Conservation (phyloP, 495 filamentous ascomycete species). For the Aspergillus biplanus region DNA sequence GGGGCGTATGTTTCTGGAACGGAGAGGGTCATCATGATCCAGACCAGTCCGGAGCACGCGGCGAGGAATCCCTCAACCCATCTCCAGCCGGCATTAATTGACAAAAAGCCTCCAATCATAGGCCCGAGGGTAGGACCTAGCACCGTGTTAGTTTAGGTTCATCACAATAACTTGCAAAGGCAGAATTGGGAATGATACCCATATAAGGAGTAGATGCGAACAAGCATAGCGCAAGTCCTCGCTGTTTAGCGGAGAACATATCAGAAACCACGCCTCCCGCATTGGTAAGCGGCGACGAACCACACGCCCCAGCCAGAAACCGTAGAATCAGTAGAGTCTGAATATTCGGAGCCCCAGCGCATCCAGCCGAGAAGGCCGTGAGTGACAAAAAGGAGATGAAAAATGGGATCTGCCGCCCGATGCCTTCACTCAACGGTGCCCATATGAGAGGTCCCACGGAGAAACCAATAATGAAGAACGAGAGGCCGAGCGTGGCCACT, state of each 20-base stretch:
- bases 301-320: conserved; percentile 69
- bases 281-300: conserved; percentile 64
- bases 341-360: conserved; percentile 59
- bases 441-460: conserved; percentile 62
- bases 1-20: conserved; percentile 71
- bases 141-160: conserved; percentile 22
- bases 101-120: conserved; percentile 55
- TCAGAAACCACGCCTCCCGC: conserved; percentile 65
- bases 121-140: conserved; percentile 58
- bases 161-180: neutral
- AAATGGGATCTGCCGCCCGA: conserved; percentile 64
- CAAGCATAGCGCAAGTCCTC: conserved; percentile 57
- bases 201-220: conserved; percentile 57
- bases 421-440: conserved; percentile 61
- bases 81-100: conserved; percentile 54
- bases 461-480: conserved; percentile 68
- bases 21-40: conserved; percentile 51
- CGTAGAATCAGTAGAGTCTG: conserved; percentile 63
- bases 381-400: conserved; percentile 56
- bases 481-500: conserved; percentile 62
- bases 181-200: neutral
- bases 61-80: conserved; percentile 57
- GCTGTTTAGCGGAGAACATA: conserved; percentile 57
- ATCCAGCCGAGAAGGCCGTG: conserved; percentile 62
- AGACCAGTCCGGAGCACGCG: conserved; percentile 37